Evolutionary conservation across 2,329 filamentous ascomycete genomes (phyloP).

Genomic region (Alternaria triticina): DNA sequence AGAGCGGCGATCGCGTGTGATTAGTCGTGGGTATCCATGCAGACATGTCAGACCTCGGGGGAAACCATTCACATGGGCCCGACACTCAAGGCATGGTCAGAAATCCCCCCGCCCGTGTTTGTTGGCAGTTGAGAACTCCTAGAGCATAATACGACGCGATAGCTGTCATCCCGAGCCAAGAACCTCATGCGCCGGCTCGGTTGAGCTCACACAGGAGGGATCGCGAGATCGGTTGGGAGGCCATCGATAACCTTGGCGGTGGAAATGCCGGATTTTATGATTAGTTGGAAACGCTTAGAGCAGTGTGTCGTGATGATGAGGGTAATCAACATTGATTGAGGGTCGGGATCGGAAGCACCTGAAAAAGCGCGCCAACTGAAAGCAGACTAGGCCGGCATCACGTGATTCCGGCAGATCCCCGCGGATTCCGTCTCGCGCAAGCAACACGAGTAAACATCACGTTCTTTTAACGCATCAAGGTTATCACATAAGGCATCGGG

Average conservation of each 20-base stretch:
- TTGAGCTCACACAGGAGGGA: not conserved
- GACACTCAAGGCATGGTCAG: not conserved
- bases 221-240: not conserved
- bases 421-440: not conserved
- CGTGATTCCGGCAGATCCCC: fast-evolving
- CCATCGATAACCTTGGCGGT: too few relatives aligned
- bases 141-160: not conserved
- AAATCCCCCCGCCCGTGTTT: not conserved
- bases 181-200: too few relatives aligned
- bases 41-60: not conserved
- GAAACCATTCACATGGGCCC: not conserved
- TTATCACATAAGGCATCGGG: too few relatives aligned
- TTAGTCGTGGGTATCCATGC: not conserved
- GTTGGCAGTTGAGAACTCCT: too few relatives aligned
- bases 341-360: not conserved
- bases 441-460: not conserved
- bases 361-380: not conserved
- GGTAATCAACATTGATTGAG: too few relatives aligned
- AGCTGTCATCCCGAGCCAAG: not conserved
- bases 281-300: too few relatives aligned
- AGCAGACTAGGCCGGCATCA: not conserved
- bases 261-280: too few relatives aligned
- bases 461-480: too few relatives aligned
- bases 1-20: not conserved
- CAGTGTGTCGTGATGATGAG: too few relatives aligned